phyloP scores from a whole-genome alignment of 1,139 yeast species.

The Kodamaea derodonti region DNA sequence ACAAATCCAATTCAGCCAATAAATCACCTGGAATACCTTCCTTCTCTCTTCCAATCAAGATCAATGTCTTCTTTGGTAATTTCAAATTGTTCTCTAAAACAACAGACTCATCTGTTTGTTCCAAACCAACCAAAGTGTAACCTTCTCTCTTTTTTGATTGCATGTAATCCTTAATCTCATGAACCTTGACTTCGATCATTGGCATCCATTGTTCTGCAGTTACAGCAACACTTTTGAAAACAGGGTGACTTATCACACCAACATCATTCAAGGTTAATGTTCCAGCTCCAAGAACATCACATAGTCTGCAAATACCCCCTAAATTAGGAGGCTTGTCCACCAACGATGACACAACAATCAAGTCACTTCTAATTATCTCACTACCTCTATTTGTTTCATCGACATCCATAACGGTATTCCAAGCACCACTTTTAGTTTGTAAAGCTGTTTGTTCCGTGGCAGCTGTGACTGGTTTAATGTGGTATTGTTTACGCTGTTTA shows the following conservation, averaged over 20 bases:
- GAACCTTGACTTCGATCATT: slow-evolving; percentile 69
- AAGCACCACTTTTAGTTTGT: slow-evolving; percentile 88
- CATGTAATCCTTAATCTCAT: slow-evolving; percentile 54
- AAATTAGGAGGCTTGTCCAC: slow-evolving; percentile 91
- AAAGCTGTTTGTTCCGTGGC: slow-evolving; percentile 41
- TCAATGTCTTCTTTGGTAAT: slow-evolving; percentile 76
- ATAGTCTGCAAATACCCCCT: slow-evolving; percentile 89
- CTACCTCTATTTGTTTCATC: slow-evolving; percentile 38
- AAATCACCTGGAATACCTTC: slow-evolving; percentile 91
- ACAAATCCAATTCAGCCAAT: slow-evolving; percentile 75
- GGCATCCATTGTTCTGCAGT: slow-evolving; percentile 98
- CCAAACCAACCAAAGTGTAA: slow-evolving; percentile 82
- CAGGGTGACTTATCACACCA: slow-evolving; percentile 56
- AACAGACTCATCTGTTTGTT: slow-evolving; percentile 85
- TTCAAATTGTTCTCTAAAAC: slow-evolving; percentile 57
- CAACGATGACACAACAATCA: slow-evolving; percentile 81
- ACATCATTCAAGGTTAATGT: slow-evolving; percentile 72
- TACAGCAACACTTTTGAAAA: slow-evolving; percentile 84
- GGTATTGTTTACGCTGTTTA: slow-evolving; percentile 19
- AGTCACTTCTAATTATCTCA: slow-evolving; percentile 60
- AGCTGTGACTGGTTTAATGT: slow-evolving; percentile 11
- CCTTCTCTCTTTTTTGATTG: slow-evolving; percentile 68
- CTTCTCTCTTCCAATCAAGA: slow-evolving; percentile 79
- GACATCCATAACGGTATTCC: slow-evolving; percentile 67
- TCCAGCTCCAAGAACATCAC: slow-evolving; percentile 91